Percentiles rank a stretch among this genome's conserved stretches.
These are phyloP conservation scores for Psilocybe tampanensis DNA, from an alignment of 768 basidiomycete species.

Conservation along the genomic window DNA sequence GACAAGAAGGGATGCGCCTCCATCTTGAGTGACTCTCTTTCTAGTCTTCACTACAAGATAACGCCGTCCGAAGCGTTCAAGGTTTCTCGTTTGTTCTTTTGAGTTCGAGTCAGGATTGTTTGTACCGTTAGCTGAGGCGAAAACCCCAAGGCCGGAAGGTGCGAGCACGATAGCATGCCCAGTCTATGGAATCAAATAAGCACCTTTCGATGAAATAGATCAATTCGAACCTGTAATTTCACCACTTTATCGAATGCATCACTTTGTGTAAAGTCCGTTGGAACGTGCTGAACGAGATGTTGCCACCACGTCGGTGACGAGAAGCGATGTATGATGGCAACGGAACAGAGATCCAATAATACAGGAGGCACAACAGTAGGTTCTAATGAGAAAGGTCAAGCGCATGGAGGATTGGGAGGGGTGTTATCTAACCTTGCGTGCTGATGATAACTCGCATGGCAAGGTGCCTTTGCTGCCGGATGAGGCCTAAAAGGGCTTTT, in stretches of 20 bases:
- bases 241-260: conserved; percentile 72
- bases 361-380: conserved; percentile 74
- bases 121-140: too few relatives aligned
- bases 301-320: conserved; percentile 80
- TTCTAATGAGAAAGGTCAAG: conserved; percentile 46
- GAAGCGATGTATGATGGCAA: conserved; percentile 71
- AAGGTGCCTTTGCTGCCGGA: conserved; percentile 71
- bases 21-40: conserved; percentile 61
- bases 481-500: conserved; percentile 55
- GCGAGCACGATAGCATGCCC: conserved; percentile 73
- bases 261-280: conserved; percentile 56
- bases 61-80: conserved; percentile 56
- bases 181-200: too few relatives aligned
- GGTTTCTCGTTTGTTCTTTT: conserved; percentile 16
- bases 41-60: conserved; percentile 65
- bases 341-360: conserved; percentile 65
- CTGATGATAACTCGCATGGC: conserved; percentile 75
- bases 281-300: conserved; percentile 67
- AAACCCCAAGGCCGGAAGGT: conserved; percentile 58
- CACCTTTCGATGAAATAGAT: background rate
- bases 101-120: background rate
- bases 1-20: conserved; percentile 61
- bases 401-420: background rate
- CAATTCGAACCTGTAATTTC: conserved; percentile 52
- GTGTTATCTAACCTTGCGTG: conserved; percentile 56